phyloP scores from a whole-genome alignment of 2,329 filamentous ascomycete genomes.

The Ophiostoma pallidulum region DNA sequence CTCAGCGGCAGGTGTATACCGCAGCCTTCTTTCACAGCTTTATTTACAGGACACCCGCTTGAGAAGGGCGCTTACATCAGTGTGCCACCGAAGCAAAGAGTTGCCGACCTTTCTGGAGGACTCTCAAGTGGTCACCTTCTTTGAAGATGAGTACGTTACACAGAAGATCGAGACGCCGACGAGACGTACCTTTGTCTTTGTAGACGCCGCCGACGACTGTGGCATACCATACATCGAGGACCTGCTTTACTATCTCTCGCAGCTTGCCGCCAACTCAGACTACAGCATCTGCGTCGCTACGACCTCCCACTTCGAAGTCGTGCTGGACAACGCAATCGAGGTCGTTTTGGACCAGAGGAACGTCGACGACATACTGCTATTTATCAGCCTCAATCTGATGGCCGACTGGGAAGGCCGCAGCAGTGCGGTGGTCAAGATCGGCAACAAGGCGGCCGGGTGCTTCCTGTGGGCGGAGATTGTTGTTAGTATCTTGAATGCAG shows the following conservation, averaged over 20 bases:
- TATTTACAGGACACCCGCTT: slow-evolving; percentile 23
- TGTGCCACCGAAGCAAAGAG: background rate
- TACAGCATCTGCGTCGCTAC: slow-evolving; percentile 26
- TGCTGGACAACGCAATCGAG: slow-evolving; percentile 19
- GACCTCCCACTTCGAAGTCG: slow-evolving; percentile 18
- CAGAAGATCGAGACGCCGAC: slow-evolving; percentile 20
- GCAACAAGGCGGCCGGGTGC: slow-evolving; percentile 22
- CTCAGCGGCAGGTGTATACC: slow-evolving; percentile 21
- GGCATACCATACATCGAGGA: slow-evolving; percentile 20
- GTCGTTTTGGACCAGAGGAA: slow-evolving; percentile 25
- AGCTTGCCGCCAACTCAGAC: slow-evolving; percentile 24
- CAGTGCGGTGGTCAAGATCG: slow-evolving; percentile 21
- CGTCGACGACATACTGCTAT: slow-evolving; percentile 24
- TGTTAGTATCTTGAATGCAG: slow-evolving; percentile 28
- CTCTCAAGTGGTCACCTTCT: slow-evolving; percentile 23
- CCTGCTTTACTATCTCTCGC: slow-evolving; percentile 21
- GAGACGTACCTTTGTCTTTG: slow-evolving; percentile 24
- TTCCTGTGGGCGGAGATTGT: slow-evolving; percentile 29
- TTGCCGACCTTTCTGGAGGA: slow-evolving; percentile 19
- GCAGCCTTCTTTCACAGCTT: slow-evolving; percentile 23
- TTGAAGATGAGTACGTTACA: slow-evolving; percentile 24
- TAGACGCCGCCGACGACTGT: slow-evolving; percentile 23
- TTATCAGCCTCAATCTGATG: slow-evolving; percentile 23
- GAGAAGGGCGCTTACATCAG: slow-evolving; percentile 18
- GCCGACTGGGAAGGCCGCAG: slow-evolving; percentile 26